A percentile compares a stretch with the other conserved stretches of the same genome.
Conservation (phyloP, 1,139 yeast species). For the Scheffersomyces cryptocercus region DNA sequence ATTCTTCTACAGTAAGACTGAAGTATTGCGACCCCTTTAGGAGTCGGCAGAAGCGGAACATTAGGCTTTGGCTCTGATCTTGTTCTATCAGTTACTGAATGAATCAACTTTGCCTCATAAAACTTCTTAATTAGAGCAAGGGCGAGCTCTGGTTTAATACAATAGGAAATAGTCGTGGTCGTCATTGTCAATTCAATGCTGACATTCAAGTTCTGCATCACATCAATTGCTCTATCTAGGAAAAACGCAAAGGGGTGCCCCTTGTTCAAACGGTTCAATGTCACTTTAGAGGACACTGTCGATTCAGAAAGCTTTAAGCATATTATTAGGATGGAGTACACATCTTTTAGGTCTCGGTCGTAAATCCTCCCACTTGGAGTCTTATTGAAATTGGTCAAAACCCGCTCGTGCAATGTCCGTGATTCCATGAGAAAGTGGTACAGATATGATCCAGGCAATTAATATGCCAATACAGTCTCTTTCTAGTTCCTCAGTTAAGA, state of each 20-base stretch:
- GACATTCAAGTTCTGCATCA: constrained; percentile 52
- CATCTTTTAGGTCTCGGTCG: constrained; percentile 58
- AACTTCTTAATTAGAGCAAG: constrained; percentile 52
- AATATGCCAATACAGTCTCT: too few species aligned
- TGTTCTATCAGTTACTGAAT: constrained; percentile 77
- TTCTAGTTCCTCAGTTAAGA: too few species aligned
- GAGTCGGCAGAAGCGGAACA: constrained; percentile 74
- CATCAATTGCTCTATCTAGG: constrained; percentile 49
- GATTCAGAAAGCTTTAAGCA: constrained; percentile 37
- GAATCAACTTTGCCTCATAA: constrained; percentile 67
- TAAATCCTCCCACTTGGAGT: constrained; percentile 54
- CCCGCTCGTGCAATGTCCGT: constrained; percentile 37
- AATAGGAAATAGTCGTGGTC: constrained; percentile 60
- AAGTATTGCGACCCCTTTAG: constrained; percentile 81
- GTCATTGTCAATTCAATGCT: constrained; percentile 51
- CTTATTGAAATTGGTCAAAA: constrained; percentile 43
- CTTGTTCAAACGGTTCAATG: constrained; percentile 16
- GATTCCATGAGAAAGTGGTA: too few species aligned
- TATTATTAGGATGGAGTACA: constrained; percentile 54
- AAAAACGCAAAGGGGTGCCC: constrained; percentile 55
- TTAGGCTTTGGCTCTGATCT: constrained; percentile 43
- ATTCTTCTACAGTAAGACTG: constrained; percentile 57
- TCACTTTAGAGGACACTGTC: constrained; percentile 1
- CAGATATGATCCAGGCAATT: too few species aligned
- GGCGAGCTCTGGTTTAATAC: constrained; percentile 56